These are phyloP conservation scores for Scytalidium lignicola DNA, from an alignment of 2,329 filamentous ascomycete genomes.

Conservation along the genomic window DNA sequence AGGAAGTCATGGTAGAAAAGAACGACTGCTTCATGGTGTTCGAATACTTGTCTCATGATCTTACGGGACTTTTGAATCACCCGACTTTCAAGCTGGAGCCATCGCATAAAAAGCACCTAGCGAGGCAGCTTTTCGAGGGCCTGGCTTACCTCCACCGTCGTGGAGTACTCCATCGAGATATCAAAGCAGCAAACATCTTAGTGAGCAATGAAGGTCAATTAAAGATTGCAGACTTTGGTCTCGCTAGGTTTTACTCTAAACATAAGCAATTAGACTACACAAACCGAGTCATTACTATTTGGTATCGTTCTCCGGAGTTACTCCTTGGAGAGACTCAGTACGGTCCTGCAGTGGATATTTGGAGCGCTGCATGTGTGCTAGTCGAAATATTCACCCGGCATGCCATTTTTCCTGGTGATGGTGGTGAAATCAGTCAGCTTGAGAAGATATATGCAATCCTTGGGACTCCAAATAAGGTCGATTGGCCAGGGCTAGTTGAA, in stretches of 20 bases:
- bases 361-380: slow-evolving; percentile 95
- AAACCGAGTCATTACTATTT: slow-evolving; percentile 97
- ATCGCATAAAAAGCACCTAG: slow-evolving; percentile 87
- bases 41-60: slow-evolving; percentile 92
- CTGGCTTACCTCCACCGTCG: slow-evolving; percentile 88
- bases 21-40: slow-evolving; percentile 99
- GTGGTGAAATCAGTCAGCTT: slow-evolving; percentile 90
- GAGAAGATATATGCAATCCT: slow-evolving; percentile 95
- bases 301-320: slow-evolving; percentile 92
- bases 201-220: slow-evolving; percentile 84
- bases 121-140: slow-evolving; percentile 87
- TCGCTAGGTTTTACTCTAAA: slow-evolving; percentile 95
- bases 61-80: slow-evolving; percentile 92
- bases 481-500: slow-evolving; percentile 87
- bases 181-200: slow-evolving; percentile 96
- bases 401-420: slow-evolving; percentile 92
- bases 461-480: slow-evolving; percentile 75
- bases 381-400: slow-evolving; percentile 93
- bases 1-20: slow-evolving; percentile 95
- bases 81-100: slow-evolving; percentile 81
- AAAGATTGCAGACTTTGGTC: slow-evolving; percentile 92
- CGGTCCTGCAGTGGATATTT: slow-evolving; percentile 85
- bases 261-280: slow-evolving; percentile 90
- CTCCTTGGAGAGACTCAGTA: slow-evolving; percentile 87
- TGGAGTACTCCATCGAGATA: slow-evolving; percentile 94